Evolutionary conservation across 441 rosid genomes (phyloP).

Genomic region (Jatropha podagrica): DNA sequence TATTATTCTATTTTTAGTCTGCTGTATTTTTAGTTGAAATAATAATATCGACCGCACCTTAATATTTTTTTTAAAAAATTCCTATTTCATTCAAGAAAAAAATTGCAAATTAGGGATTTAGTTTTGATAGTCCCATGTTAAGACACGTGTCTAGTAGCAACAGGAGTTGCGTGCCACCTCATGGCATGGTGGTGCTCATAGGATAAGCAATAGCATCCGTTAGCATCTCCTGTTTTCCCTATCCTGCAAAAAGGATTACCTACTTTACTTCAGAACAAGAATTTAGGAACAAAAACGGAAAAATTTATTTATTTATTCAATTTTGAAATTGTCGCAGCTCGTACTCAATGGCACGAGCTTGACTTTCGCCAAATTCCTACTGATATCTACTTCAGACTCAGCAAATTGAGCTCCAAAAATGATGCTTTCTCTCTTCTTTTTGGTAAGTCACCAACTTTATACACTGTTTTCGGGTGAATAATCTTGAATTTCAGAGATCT

Average conservation of each 20-base stretch:
- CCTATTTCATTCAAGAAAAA: no score
- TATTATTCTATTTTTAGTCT: no score
- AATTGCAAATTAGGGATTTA: background rate
- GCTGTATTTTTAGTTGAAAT: no score
- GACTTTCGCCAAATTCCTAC: background rate
- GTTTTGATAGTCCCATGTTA: background rate
- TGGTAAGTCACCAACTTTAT: conserved; percentile 1
- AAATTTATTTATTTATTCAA: background rate
- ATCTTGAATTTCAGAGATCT: background rate
- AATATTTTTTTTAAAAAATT: no score
- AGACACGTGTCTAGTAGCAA: conserved; percentile 2
- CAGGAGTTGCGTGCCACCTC: conserved; percentile 9
- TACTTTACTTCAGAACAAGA: background rate
- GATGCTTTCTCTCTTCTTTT: conserved; percentile 4
- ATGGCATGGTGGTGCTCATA: conserved; percentile 4
- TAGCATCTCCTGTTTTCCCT: background rate
- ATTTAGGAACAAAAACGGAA: background rate
- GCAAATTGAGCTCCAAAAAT: conserved; percentile 6
- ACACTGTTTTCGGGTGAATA: background rate
- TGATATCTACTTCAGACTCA: background rate
- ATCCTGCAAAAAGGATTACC: background rate
- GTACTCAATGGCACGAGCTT: background rate
- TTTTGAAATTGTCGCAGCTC: background rate
- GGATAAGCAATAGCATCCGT: conserved; percentile 17
- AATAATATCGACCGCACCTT: no score